Percentiles rank a stretch among this genome's conserved stretches.
Evolutionary conservation across 1,284 basidiomycete species (phyloP).

Genomic region (Moniliophthora roreri): DNA sequence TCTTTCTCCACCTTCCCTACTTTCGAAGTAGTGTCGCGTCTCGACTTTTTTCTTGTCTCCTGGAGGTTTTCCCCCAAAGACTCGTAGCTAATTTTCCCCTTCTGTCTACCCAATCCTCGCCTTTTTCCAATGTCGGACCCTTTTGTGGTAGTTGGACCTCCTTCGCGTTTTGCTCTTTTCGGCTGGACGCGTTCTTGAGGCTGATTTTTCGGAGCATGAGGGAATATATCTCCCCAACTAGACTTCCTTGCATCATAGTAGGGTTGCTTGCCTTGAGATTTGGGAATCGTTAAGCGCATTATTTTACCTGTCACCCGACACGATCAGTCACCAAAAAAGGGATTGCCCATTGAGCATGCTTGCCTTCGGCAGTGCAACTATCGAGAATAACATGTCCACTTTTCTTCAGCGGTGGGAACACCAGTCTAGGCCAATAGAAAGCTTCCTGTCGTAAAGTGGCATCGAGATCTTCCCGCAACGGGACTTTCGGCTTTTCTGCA

Average conservation of each 20-base stretch:
- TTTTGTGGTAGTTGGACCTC: constrained; percentile 23
- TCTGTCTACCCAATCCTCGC: constrained; percentile 25
- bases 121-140: constrained; percentile 64
- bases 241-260: constrained; percentile 96
- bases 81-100: constrained; percentile 38
- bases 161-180: constrained; percentile 28
- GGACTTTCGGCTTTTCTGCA: constrained; percentile 7
- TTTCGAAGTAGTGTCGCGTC: constrained; percentile 18
- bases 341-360: constrained; percentile 20
- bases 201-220: constrained; percentile 77
- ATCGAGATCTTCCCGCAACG: constrained; percentile 37
- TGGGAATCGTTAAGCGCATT: constrained; percentile 88
- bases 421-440: constrained; percentile 87
- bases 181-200: constrained; percentile 63
- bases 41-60: constrained; percentile 32
- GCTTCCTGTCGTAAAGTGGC: constrained; percentile 62
- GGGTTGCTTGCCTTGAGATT: constrained; percentile 90
- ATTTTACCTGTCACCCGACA: constrained; percentile 66
- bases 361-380: constrained; percentile 82
- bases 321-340: constrained; percentile 8
- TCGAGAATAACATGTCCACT: constrained; percentile 94
- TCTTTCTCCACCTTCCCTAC: no score
- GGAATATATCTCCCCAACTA: constrained; percentile 93
- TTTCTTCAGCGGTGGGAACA: constrained; percentile 89
- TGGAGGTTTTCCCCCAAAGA: constrained; percentile 38